These are phyloP conservation scores for Rhynchospora breviuscula DNA, from an alignment of 176 grass and related monocot species.

Conservation along the genomic window DNA sequence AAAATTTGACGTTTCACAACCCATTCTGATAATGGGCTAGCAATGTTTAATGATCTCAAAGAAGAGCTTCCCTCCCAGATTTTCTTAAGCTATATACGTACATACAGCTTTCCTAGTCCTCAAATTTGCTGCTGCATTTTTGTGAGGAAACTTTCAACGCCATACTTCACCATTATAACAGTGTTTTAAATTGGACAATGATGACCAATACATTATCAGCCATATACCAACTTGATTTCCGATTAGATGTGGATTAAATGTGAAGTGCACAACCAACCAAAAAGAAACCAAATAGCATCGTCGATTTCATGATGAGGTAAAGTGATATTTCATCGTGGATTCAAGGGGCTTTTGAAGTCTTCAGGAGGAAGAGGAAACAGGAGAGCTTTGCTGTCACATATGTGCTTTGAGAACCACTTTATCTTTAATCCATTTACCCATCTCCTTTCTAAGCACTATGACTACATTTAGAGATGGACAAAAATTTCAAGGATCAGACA, in stretches of 20 bases:
- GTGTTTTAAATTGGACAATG: not conserved
- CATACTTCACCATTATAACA: not conserved
- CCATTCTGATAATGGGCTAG: too few species aligned
- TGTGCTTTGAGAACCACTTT: conserved; percentile 49
- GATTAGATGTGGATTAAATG: conserved; percentile 3
- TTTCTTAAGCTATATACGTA: not conserved
- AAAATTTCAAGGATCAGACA: conserved; percentile 19
- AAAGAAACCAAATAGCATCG: conserved; percentile 17
- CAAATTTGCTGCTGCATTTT: not conserved
- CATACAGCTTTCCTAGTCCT: not conserved
- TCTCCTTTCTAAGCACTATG: conserved; percentile 36
- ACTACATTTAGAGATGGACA: conserved; percentile 3
- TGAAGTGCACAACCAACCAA: conserved; percentile 11
- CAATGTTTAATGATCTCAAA: not conserved
- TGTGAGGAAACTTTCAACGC: not conserved
- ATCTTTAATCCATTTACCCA: conserved; percentile 34
- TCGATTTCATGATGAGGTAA: conserved; percentile 11
- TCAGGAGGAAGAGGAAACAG: conserved; percentile 65
- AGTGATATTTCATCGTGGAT: conserved; percentile 18
- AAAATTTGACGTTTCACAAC: too few species aligned
- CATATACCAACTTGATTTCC: not conserved
- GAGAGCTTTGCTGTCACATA: conserved; percentile 54
- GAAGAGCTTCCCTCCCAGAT: not conserved
- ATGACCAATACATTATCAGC: not conserved
- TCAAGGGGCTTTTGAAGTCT: conserved; percentile 55